Evolutionary conservation across 2,329 filamentous ascomycete species (phyloP), one percentile per base, ranked within the genome.

Genomic region (Hypoxylon rubiginosum): DNA sequence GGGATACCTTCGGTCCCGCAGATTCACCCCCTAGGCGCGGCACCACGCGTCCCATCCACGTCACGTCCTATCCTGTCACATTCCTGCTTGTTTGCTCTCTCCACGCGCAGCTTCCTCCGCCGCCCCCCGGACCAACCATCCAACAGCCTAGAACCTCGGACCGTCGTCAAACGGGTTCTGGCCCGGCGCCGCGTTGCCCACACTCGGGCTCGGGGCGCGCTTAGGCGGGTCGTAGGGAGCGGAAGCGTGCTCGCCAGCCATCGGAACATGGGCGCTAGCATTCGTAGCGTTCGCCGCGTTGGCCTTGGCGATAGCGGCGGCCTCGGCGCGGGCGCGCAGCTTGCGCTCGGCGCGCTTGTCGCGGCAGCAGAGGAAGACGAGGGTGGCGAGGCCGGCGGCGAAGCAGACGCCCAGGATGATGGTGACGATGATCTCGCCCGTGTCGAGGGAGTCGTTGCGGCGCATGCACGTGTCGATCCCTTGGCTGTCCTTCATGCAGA

Each of bases 291-390:
- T 48, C 2, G 62, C 67, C 53, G 82, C 80, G 72, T 82, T 82
- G 4, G 57, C 43, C 75, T 83, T 82, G 52, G 82, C 83, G 54
- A 84, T 82, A 26, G 81, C 81, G n/a, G 81, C 81, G 48, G 83
- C 83, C 77, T 87, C 85, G 63, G 81, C 80, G 68, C 82, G 81
- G 63, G 81, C 82, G 58, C 76, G 76, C 34, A 81, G 75, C 50
- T 79, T 77, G 74, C 80, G 81, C 72, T 85, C 80, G 70, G 79
- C 69, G 74, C 76, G 76, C 70, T 82, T 79, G 70, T 88, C 85
- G 66, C 79, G 79, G 80, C 82, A 84, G 82, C 84, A 87, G 69
- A 83, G 78, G 79, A 83, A 83, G 73, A 82, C 81, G 60, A 88
- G 75, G 67, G 77, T 70, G 51, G 72, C 76, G 64, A 83, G 65